phyloP scores from a whole-genome alignment of 805 yeast species.

The Candida multigemmis region DNA sequence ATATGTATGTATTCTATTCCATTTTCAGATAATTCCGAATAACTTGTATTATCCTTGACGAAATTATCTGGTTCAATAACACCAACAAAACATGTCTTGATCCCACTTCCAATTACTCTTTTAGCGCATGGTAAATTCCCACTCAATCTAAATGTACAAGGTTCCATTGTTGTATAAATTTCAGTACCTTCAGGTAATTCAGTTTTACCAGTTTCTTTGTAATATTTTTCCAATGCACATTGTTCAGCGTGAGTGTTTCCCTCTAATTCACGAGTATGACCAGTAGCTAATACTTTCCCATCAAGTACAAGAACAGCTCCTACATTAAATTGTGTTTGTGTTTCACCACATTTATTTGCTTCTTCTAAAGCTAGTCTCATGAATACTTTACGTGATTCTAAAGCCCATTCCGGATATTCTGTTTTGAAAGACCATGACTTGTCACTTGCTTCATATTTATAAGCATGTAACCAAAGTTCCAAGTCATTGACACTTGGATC shows the following conservation, averaged over 20 bases:
- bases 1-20: conserved; percentile 70
- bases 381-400: conserved; percentile 42
- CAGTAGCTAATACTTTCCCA: conserved; percentile 63
- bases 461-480: conserved; percentile 88
- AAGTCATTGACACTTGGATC: conserved; percentile 89
- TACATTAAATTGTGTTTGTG: conserved; percentile 85
- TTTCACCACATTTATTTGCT: conserved; percentile 74
- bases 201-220: conserved; percentile 18
- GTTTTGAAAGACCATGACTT: conserved; percentile 68
- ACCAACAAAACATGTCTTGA: conserved; percentile 81
- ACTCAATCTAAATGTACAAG: conserved; percentile 81
- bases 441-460: conserved; percentile 55
- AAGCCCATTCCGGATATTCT: conserved; percentile 77
- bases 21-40: conserved; percentile 38
- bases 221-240: conserved; percentile 78
- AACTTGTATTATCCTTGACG: conserved; percentile 68
- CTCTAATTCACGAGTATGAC: conserved; percentile 82
- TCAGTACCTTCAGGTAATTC: conserved; percentile 69
- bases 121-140: conserved; percentile 88
- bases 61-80: conserved; percentile 86
- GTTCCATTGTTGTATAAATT: conserved; percentile 94
- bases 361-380: conserved; percentile 73
- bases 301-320: conserved; percentile 72
- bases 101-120: conserved; percentile 50
- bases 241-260: conserved; percentile 99